Evolutionary conservation across 495 filamentous ascomycete genomes (phyloP).

Genomic region (Lophium mytilinum): DNA sequence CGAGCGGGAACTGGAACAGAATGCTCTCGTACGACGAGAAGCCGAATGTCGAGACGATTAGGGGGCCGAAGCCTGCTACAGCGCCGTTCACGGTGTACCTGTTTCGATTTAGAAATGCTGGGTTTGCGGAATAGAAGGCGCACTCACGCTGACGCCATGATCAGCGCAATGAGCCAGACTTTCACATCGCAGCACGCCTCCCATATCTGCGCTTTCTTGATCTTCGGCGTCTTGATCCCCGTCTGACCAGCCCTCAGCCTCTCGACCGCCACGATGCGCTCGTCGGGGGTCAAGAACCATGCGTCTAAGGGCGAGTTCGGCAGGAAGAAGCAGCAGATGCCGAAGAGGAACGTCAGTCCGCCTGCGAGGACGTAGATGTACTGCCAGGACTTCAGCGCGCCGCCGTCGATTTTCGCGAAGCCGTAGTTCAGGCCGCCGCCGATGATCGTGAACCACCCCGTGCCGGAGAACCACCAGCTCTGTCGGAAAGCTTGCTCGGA

Average conservation of each 20-base stretch:
- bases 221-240: conserved; percentile 44
- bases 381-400: conserved; percentile 52
- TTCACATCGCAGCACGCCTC: conserved; percentile 44
- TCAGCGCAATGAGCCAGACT: conserved; percentile 47
- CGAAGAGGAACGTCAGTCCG: conserved; percentile 55
- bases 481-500: conserved; percentile 58
- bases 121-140: no score
- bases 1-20: conserved; percentile 65
- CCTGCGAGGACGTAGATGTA: conserved; percentile 65
- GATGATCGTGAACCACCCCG: conserved; percentile 60
- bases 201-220: conserved; percentile 44
- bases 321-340: conserved; percentile 50
- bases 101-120: no score
- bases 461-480: conserved; percentile 62
- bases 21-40: conserved; percentile 58
- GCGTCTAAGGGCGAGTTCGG: conserved; percentile 47
- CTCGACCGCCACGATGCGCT: conserved; percentile 48
- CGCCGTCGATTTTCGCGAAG: conserved; percentile 55
- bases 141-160: conserved; percentile 44
- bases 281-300: conserved; percentile 45
- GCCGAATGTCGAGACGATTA: conserved; percentile 69
- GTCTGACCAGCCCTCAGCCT: conserved; percentile 45
- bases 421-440: conserved; percentile 61
- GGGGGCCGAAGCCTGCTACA: conserved; percentile 65
- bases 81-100: conserved; percentile 64